phyloP scores from a whole-genome alignment of 108 stramenopile genomes.

The Chaetoceros muelleri region DNA sequence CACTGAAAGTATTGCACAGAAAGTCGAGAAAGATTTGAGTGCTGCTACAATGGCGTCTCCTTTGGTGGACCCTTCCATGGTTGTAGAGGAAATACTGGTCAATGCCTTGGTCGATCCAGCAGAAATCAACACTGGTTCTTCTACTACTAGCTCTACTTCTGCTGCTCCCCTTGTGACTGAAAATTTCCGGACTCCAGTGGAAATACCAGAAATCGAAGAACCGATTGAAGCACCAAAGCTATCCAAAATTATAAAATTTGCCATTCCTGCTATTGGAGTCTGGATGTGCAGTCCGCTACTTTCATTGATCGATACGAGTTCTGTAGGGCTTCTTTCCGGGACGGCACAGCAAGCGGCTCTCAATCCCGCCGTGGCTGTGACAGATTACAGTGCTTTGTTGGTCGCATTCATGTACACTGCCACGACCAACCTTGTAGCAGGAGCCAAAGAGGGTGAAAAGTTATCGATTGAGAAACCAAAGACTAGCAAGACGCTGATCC shows the following conservation, averaged over 20 bases:
- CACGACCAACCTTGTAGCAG: conserved; percentile 69
- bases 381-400: conserved; percentile 59
- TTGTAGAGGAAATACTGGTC: neutral
- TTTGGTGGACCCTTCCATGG: neutral
- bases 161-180: neutral
- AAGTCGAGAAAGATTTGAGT: neutral
- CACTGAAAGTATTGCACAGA: too few species aligned
- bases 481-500: conserved; percentile 27
- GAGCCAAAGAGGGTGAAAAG: conserved; percentile 45
- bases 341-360: conserved; percentile 80
- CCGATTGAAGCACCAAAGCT: conserved; percentile 34
- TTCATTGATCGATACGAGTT: conserved; percentile 72
- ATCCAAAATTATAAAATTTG: conserved; percentile 60
- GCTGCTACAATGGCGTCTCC: neutral
- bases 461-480: conserved; percentile 14
- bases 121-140: neutral
- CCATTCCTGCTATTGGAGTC: conserved; percentile 76
- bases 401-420: conserved; percentile 82
- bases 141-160: neutral
- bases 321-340: conserved; percentile 65
- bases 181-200: neutral
- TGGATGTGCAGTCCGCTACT: conserved; percentile 73
- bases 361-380: conserved; percentile 67
- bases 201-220: neutral
- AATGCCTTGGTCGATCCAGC: neutral